Evolutionary conservation across 768 basidiomycete species (phyloP).

Genomic region (Tubosaeta sp.): DNA sequence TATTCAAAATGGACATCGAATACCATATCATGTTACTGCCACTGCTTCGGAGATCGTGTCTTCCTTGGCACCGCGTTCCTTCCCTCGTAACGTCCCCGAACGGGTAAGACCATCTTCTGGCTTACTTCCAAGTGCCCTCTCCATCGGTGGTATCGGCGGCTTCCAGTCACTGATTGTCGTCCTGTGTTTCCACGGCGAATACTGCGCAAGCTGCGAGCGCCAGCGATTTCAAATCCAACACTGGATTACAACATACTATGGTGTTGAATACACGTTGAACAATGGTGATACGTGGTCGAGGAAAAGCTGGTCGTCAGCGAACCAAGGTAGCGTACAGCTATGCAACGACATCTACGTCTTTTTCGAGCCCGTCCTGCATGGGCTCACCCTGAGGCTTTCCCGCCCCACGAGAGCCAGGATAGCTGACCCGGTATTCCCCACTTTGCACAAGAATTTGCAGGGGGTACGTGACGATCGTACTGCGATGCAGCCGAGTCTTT

Average conservation of each 20-base stretch:
- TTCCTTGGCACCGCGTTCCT: constrained; percentile 36
- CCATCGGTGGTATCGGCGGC: constrained; percentile 74
- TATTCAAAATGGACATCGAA: constrained; percentile 17
- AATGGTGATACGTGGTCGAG: too few species aligned
- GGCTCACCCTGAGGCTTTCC: too few species aligned
- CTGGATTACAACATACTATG: too few species aligned
- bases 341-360: too few species aligned
- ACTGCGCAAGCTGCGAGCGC: constrained; percentile 25
- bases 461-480: not conserved
- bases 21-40: constrained; percentile 21
- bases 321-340: too few species aligned
- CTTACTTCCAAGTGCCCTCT: constrained; percentile 46
- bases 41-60: constrained; percentile 45
- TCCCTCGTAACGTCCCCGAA: constrained; percentile 35
- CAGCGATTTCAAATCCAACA: too few species aligned
- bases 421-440: not conserved
- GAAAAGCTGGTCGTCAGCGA: too few species aligned
- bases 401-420: not conserved
- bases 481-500: not conserved
- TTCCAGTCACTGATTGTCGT: constrained; percentile 92
- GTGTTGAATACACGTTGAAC: too few species aligned
- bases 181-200: constrained; percentile 75
- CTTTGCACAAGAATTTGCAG: constrained; percentile 2
- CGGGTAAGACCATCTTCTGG: constrained; percentile 28
- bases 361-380: too few species aligned